A percentile compares a stretch with the other conserved stretches of the same genome.
Evolutionary conservation across 1,284 basidiomycete genomes (phyloP).

Genomic region (Ustilago tritici): DNA sequence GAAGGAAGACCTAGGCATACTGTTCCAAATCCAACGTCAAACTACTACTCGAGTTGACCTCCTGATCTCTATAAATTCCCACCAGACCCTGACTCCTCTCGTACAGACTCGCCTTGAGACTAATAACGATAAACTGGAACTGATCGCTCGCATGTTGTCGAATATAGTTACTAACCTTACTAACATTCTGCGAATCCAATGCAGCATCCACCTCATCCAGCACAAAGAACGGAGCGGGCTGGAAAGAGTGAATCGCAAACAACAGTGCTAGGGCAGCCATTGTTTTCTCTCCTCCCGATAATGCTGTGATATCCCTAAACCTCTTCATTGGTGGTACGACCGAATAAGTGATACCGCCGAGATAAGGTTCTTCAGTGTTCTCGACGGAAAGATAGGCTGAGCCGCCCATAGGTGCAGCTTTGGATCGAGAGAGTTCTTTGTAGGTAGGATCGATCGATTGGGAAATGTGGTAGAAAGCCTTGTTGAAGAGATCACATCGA

Average conservation of each 20-base stretch:
- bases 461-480: conserved; percentile 95
- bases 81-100: conserved; percentile 91
- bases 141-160: conserved; percentile 71
- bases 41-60: conserved; percentile 87
- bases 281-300: conserved; percentile 98
- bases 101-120: conserved; percentile 82
- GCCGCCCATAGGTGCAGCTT: conserved; percentile 90
- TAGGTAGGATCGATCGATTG: conserved; percentile 94
- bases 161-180: conserved; percentile 67
- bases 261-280: conserved; percentile 94
- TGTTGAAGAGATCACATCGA: conserved; percentile 84
- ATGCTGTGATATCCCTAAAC: conserved; percentile 98
- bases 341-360: conserved; percentile 95
- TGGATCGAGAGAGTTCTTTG: conserved; percentile 96
- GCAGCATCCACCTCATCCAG: conserved; percentile 98
- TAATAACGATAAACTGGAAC: conserved; percentile 98
- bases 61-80: conserved; percentile 93
- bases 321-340: conserved; percentile 97
- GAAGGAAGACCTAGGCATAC: conserved; percentile 48
- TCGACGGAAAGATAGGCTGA: conserved; percentile 95
- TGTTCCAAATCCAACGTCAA: conserved; percentile 83
- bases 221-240: conserved; percentile 98
- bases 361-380: conserved; percentile 97
- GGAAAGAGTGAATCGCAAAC: conserved; percentile 92
- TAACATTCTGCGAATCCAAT: conserved; percentile 72